phyloP scores from a whole-genome alignment of 129 eudicot species.

The Chrysanthemum seticuspe region DNA sequence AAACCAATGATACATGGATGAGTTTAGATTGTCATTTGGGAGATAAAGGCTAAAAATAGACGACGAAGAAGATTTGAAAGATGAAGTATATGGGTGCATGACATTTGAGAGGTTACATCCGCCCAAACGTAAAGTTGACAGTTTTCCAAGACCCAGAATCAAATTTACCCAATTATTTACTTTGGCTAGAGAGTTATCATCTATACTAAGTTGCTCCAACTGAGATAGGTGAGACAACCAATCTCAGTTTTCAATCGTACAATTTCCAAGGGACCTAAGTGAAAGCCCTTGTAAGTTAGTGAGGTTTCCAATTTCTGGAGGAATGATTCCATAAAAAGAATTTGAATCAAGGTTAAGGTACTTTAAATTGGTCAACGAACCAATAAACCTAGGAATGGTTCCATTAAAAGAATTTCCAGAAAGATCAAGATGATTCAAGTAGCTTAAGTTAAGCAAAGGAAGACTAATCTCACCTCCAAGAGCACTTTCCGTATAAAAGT shows the following conservation, averaged over 20 bases:
- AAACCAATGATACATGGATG: slow-evolving; percentile 14
- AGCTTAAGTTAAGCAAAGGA: background rate
- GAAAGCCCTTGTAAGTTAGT: slow-evolving; percentile 1
- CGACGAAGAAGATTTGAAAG: background rate
- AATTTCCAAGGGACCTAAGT: background rate
- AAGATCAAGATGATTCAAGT: slow-evolving; percentile 2
- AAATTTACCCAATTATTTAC: slow-evolving; percentile 18
- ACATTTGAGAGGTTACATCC: slow-evolving; percentile 16
- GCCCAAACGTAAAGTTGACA: slow-evolving; percentile 14
- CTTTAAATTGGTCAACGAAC: slow-evolving; percentile 10
- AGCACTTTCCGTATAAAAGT: background rate
- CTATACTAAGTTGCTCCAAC: slow-evolving; percentile 7
- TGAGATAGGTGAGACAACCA: slow-evolving; percentile 25
- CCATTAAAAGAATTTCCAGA: background rate
- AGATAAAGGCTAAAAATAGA: background rate
- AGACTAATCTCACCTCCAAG: background rate
- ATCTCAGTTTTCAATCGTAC: slow-evolving; percentile 14
- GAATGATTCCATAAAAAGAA: slow-evolving; percentile 20
- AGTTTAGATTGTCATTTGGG: slow-evolving; percentile 9
- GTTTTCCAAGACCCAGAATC: slow-evolving; percentile 6
- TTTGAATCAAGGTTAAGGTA: slow-evolving; percentile 15
- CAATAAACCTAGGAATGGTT: slow-evolving; percentile 19
- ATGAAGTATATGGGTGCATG: slow-evolving; percentile 11
- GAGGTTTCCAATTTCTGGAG: slow-evolving; percentile 34
- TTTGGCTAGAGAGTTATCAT: slow-evolving; percentile 16